phyloP scores from a whole-genome alignment of 805 yeast species.

The Wickerhamomyces sydowiorum region DNA sequence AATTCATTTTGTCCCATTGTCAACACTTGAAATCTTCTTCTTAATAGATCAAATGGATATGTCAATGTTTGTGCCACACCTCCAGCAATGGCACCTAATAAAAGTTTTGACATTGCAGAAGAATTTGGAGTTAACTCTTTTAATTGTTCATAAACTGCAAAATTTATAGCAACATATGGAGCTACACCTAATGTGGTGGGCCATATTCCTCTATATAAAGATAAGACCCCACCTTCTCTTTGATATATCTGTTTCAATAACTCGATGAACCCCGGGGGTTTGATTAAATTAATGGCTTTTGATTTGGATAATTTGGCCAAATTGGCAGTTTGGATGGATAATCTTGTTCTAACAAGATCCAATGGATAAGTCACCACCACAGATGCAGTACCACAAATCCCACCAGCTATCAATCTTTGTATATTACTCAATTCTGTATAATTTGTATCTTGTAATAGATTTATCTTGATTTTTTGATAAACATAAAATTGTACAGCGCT shows the following conservation, averaged over 20 bases:
- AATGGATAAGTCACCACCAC: slow-evolving; percentile 87
- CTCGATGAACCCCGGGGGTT: slow-evolving; percentile 68
- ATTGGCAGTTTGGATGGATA: slow-evolving; percentile 85
- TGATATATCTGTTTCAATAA: slow-evolving; percentile 54
- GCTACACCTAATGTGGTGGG: slow-evolving; percentile 96
- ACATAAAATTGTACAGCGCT: slow-evolving; percentile 91
- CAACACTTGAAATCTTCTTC: slow-evolving; percentile 89
- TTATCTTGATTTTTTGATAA: slow-evolving; percentile 56
- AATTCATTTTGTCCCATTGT: slow-evolving; percentile 69
- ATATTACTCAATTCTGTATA: slow-evolving; percentile 37
- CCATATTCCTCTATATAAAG: slow-evolving; percentile 75
- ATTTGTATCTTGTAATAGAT: slow-evolving; percentile 25
- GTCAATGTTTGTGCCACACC: slow-evolving; percentile 87
- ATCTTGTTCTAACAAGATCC: slow-evolving; percentile 84
- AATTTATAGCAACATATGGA: slow-evolving; percentile 91
- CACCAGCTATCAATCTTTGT: slow-evolving; percentile 72
- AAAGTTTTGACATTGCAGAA: slow-evolving; percentile 49
- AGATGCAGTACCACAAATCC: slow-evolving; percentile 72
- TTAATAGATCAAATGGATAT: slow-evolving; percentile 84
- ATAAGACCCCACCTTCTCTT: slow-evolving; percentile 77
- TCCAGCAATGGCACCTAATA: slow-evolving; percentile 82
- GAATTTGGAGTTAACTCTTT: slow-evolving; percentile 47
- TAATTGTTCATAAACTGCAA: slow-evolving; percentile 80
- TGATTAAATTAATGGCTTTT: slow-evolving; percentile 26
- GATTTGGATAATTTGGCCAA: slow-evolving; percentile 36